These are phyloP conservation scores for Sugiyamaella novakii DNA, from an alignment of 1,139 yeast species.

Conservation along the genomic window DNA sequence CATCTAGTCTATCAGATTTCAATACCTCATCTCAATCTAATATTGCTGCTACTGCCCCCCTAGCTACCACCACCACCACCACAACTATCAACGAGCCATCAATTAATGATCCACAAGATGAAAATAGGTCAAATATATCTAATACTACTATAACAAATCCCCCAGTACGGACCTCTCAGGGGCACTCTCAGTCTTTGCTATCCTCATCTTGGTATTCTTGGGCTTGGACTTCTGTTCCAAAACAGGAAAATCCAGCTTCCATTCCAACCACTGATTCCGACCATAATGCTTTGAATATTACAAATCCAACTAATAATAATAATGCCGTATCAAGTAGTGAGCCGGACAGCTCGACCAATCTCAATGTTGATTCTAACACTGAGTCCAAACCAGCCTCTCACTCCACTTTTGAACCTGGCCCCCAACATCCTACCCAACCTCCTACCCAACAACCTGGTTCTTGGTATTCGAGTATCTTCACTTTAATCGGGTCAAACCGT, in stretches of 20 bases:
- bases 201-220: conserved; percentile 19
- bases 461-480: conserved; percentile 16
- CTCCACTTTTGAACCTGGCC: too few species aligned
- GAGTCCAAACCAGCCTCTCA: too few species aligned
- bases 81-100: not conserved
- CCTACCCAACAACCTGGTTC: not conserved
- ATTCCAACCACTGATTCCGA: too few species aligned
- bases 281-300: not conserved
- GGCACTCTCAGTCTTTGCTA: not conserved
- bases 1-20: too few species aligned
- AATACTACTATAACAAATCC: not conserved
- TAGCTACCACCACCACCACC: not conserved
- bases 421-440: not conserved
- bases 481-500: conserved; percentile 9
- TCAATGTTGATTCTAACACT: not conserved
- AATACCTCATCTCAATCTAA: too few species aligned
- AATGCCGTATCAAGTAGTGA: too few species aligned
- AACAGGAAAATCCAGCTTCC: too few species aligned
- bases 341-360: not conserved
- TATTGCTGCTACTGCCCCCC: too few species aligned
- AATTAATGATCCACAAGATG: too few species aligned
- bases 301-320: not conserved
- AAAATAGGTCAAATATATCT: too few species aligned
- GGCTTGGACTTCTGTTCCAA: conserved; percentile 17
- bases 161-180: not conserved